Percentiles rank a stretch among this genome's conserved stretches.
Conservation (phyloP, 1,284 basidiomycete genomes). For the Bondarzewia mesenterica region DNA sequence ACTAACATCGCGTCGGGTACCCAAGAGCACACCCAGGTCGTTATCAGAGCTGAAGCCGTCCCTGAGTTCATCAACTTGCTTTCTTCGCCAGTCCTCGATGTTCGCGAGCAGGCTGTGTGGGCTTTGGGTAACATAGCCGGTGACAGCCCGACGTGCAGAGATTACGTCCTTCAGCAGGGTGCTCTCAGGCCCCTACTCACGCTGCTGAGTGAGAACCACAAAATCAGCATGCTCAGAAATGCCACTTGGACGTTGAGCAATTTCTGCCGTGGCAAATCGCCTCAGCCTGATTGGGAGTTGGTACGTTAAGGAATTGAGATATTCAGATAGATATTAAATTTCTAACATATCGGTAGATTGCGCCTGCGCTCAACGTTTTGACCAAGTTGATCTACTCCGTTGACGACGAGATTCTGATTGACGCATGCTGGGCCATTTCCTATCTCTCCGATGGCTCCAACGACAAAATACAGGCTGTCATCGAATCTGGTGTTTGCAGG, state of each 20-base stretch:
- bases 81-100: conserved; percentile 82
- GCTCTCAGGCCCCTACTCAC: conserved; percentile 67
- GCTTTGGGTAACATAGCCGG: conserved; percentile 95
- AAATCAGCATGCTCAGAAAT: conserved; percentile 95
- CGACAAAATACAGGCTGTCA: conserved; percentile 99
- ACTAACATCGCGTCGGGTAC: conserved; percentile 99
- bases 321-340: not conserved
- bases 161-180: conserved; percentile 79
- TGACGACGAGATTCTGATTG: conserved; percentile 98
- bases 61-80: conserved; percentile 96
- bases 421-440: conserved; percentile 99
- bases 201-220: conserved; percentile 81
- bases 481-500: conserved; percentile 96
- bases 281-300: conserved; percentile 92
- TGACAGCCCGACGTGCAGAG: conserved; percentile 90
- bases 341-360: conserved; percentile 58
- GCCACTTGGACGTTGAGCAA: conserved; percentile 98
- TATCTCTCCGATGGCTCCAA: conserved; percentile 99
- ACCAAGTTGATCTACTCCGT: conserved; percentile 99
- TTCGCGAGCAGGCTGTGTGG: conserved; percentile 96
- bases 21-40: conserved; percentile 96
- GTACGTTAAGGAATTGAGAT: conserved; percentile 35
- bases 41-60: conserved; percentile 91
- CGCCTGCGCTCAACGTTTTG: conserved; percentile 90
- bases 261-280: conserved; percentile 95